These are phyloP conservation scores for Gaeumannomyces tritici DNA, from an alignment of 2,329 filamentous ascomycete genomes.

Conservation along the genomic window DNA sequence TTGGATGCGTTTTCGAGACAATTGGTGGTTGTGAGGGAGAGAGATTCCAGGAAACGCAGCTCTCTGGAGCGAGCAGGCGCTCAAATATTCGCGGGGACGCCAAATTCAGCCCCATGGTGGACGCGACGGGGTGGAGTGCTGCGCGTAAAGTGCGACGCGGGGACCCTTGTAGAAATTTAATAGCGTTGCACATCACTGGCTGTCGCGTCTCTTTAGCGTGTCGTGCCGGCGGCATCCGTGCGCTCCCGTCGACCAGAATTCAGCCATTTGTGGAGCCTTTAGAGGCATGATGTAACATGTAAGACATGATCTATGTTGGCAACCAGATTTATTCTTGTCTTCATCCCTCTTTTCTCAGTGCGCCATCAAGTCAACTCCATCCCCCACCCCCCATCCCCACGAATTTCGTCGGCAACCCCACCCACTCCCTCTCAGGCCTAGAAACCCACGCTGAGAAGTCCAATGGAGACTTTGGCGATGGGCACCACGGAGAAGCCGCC, in stretches of 20 bases:
- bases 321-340: too few species aligned
- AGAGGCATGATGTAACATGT: too few species aligned
- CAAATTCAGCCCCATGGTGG: background rate
- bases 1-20: background rate
- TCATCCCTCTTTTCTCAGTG: too few species aligned
- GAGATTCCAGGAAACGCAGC: background rate
- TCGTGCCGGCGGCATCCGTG: background rate
- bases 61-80: background rate
- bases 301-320: too few species aligned
- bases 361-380: too few species aligned
- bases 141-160: background rate
- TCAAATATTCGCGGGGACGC: background rate
- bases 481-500: constrained; percentile 58
- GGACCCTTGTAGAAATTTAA: background rate
- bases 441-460: constrained; percentile 24
- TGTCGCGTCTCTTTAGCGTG: background rate
- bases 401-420: too few species aligned
- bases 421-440: background rate
- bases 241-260: background rate
- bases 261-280: too few species aligned
- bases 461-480: constrained; percentile 46
- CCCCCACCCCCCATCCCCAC: too few species aligned
- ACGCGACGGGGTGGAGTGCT: background rate
- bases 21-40: background rate
- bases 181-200: background rate